Percentiles rank a stretch among this genome's conserved stretches.
Evolutionary conservation across 495 filamentous ascomycete species (phyloP).

Genomic region (Penicillium soppii): DNA sequence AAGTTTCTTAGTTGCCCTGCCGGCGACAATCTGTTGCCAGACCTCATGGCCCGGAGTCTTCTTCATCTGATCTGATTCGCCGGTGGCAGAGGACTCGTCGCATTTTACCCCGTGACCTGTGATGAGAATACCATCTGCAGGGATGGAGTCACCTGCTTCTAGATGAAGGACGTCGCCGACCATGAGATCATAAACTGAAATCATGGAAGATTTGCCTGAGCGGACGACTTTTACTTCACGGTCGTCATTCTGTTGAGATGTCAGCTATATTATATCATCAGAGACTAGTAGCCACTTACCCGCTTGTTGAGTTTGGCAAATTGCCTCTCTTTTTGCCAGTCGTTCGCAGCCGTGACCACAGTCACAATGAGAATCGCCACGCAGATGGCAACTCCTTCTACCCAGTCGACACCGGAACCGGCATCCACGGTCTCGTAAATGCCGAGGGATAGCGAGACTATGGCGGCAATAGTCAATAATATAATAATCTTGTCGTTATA

Average conservation of each 20-base stretch:
- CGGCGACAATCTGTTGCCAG: slow-evolving; percentile 53
- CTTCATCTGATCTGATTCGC: slow-evolving; percentile 67
- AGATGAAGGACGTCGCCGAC: slow-evolving; percentile 73
- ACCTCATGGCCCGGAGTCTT: slow-evolving; percentile 61
- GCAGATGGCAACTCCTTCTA: slow-evolving; percentile 78
- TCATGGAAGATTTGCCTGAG: slow-evolving; percentile 68
- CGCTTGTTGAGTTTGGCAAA: slow-evolving; percentile 77
- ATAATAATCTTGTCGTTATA: slow-evolving; percentile 87
- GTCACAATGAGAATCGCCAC: slow-evolving; percentile 77
- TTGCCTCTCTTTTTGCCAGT: slow-evolving; percentile 77
- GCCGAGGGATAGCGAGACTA: slow-evolving; percentile 70
- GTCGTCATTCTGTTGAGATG: slow-evolving; percentile 61
- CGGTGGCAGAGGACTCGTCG: slow-evolving; percentile 68
- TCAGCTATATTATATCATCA: slow-evolving; percentile 1
- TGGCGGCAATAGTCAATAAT: slow-evolving; percentile 67
- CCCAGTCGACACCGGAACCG: slow-evolving; percentile 64
- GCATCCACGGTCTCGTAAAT: slow-evolving; percentile 60
- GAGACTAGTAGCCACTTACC: slow-evolving; percentile 23
- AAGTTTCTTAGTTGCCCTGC: slow-evolving; percentile 56
- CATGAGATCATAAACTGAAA: slow-evolving; percentile 70
- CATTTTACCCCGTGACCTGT: slow-evolving; percentile 65
- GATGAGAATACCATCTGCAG: slow-evolving; percentile 60
- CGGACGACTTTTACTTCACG: slow-evolving; percentile 74
- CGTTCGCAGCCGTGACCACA: slow-evolving; percentile 70
- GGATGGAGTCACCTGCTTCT: slow-evolving; percentile 71